Evolutionary conservation across 768 basidiomycete species (phyloP).

Genomic region (Sporobolomyces phaffii): DNA sequence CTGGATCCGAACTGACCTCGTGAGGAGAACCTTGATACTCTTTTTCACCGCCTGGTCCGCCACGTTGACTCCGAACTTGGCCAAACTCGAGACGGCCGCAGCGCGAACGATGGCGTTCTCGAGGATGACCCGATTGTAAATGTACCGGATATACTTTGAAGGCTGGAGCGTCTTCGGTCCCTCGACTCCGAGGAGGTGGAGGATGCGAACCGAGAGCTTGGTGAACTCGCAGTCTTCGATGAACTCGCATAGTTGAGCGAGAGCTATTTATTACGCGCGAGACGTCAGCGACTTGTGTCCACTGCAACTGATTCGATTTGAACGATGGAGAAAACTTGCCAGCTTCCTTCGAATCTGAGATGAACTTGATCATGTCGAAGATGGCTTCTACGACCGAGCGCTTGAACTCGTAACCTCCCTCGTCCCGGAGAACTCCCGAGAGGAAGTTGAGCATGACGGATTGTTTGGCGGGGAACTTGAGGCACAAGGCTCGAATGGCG

Average conservation of each 20-base stretch:
- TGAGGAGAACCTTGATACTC: constrained; percentile 80
- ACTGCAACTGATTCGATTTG: too few species aligned
- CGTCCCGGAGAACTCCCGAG: constrained; percentile 90
- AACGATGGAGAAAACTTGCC: constrained; percentile 41
- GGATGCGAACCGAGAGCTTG: constrained; percentile 92
- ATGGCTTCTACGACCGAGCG: constrained; percentile 98
- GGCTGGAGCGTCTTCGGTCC: constrained; percentile 95
- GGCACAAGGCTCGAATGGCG: constrained; percentile 92
- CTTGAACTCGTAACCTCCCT: constrained; percentile 99
- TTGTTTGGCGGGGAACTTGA: constrained; percentile 97
- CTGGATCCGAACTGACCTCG: constrained; percentile 67
- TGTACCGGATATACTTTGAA: constrained; percentile 97
- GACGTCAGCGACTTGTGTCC: neutral
- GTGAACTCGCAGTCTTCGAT: constrained; percentile 99
- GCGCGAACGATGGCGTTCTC: constrained; percentile 97
- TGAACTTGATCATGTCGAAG: constrained; percentile 99
- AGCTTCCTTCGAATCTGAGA: constrained; percentile 89
- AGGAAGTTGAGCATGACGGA: constrained; percentile 95
- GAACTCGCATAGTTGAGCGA: constrained; percentile 97
- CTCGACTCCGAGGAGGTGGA: constrained; percentile 90
- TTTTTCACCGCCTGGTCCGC: constrained; percentile 68
- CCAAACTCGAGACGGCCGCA: constrained; percentile 87
- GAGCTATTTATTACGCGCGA: constrained; percentile 51
- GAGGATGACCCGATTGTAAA: constrained; percentile 97
- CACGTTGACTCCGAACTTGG: constrained; percentile 92